Conservation (phyloP, 2,329 filamentous ascomycete genomes). For the Drechslera avenae region DNA sequence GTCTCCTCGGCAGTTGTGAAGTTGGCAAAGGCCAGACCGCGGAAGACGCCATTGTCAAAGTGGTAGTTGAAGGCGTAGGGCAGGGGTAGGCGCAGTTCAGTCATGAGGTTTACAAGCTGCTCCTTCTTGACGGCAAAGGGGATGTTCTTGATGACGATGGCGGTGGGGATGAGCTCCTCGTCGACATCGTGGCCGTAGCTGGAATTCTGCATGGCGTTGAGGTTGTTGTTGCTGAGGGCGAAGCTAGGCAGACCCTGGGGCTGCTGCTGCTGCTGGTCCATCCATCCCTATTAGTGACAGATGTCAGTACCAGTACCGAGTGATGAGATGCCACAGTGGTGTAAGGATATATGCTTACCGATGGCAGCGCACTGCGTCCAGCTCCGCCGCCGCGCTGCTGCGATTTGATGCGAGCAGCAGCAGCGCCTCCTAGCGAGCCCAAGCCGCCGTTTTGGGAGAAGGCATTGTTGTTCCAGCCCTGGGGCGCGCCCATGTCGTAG, state of each 20-base stretch:
- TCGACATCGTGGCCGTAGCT: conserved; percentile 60
- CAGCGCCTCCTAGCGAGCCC: conserved; percentile 60
- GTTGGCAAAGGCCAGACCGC: conserved; percentile 95
- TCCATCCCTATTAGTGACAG: conserved; percentile 60
- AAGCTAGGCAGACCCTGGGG: conserved; percentile 52
- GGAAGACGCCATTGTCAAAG: conserved; percentile 97
- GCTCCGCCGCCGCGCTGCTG: conserved; percentile 52
- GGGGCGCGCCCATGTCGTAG: conserved; percentile 71
- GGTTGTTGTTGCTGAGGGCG: conserved; percentile 45
- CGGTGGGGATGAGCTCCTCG: conserved; percentile 94
- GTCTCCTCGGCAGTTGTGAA: conserved; percentile 97
- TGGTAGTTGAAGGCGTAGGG: conserved; percentile 99
- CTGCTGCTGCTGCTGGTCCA: conserved; percentile 50
- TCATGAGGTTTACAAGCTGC: conserved; percentile 90
- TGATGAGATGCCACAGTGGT: neutral
- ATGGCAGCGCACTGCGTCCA: conserved; percentile 66
- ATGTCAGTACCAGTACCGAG: conserved; percentile 7
- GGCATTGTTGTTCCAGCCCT: conserved; percentile 79
- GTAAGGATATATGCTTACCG: conserved; percentile 63
- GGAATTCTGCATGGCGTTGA: conserved; percentile 47
- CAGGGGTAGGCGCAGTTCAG: conserved; percentile 87
- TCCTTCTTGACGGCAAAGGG: conserved; percentile 98
- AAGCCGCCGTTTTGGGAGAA: conserved; percentile 71
- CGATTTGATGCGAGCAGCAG: conserved; percentile 61
- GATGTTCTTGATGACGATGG: conserved; percentile 99